Evolutionary conservation across 228 moss, liverwort and hornwort species (phyloP), one percentile per base, ranked within the genome.

Genomic region (Sphagnum fallax): DNA sequence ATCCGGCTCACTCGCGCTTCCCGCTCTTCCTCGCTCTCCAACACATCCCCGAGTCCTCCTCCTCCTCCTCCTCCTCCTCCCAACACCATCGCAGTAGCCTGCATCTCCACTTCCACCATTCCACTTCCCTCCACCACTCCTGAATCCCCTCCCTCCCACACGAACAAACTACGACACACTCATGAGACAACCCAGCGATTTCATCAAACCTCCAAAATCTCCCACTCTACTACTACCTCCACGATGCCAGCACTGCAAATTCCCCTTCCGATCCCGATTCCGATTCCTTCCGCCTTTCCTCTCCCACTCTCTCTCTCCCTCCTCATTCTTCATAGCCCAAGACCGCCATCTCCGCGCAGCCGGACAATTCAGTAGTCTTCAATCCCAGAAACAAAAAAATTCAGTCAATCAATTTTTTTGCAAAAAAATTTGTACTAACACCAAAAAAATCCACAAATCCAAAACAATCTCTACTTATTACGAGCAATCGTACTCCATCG

Each of bases 1-100:
- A 93, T 18, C 5, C 71, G 75, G 2, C 83, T 84, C 18, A 98
- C 89, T 53, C 98, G 87, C 0, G 71, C 52, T 61, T 92, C 89
- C 61, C 98, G 85, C 63, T 92, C 87, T 69, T 82, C 89, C 78
- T 79, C 84, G 64, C 78, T 92, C 76, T 98, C 98, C 70, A 75
- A 78, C 15, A 75, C 72, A 9, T 75, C 80, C 12, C 59, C 50
- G 76, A 78, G 80, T 32, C 7, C 48, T 65, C 10, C 65, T 47
- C 47, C 14, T 47, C 48, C 47, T 9, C 13, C 13, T 4, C 8
- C 63, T 47, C 49, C 65, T 65, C 65, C 65, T 55, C 55, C 12
- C 9, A 8, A 8, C 55, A 8, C 55, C 8, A 55, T 1, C 9
- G 9, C 12, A 55, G 9, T 55, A 55, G 9, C 55, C 12, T 55